Conservation (phyloP, 352 stramenopile species). For the Phytophthora pinifolia region DNA sequence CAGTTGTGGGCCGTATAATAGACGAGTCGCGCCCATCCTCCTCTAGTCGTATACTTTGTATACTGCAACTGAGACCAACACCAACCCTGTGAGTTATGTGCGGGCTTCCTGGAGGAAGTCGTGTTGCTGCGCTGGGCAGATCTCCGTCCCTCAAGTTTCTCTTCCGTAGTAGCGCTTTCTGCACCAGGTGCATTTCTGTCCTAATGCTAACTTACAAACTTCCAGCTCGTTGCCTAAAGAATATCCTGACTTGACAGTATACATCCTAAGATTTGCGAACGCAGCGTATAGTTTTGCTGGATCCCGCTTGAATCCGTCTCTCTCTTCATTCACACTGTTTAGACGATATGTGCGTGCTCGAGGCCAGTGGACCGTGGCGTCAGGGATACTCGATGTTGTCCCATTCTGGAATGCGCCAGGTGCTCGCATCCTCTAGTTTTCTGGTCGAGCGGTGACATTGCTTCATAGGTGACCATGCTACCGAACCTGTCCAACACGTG, state of each 20-base stretch:
- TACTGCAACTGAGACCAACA: too few species aligned
- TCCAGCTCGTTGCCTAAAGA: not conserved
- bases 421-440: conserved; percentile 13
- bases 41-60: conserved; percentile 4
- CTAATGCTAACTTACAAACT: too few species aligned
- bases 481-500: conserved; percentile 29
- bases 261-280: not conserved
- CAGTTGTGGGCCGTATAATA: too few species aligned
- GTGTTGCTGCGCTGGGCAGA: conserved; percentile 31
- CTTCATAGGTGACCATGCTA: conserved; percentile 20
- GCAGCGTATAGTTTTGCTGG: too few species aligned
- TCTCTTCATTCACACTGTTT: conserved; percentile 24
- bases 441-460: conserved; percentile 19
- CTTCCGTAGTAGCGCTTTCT: too few species aligned
- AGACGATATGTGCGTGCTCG: conserved; percentile 14
- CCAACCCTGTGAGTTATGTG: conserved; percentile 34
- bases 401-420: conserved; percentile 28
- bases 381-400: too few species aligned
- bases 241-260: conserved; percentile 3
- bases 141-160: conserved; percentile 24
- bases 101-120: conserved; percentile 22
- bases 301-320: conserved; percentile 4
- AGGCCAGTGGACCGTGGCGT: too few species aligned
- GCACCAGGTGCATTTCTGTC: too few species aligned
- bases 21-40: conserved; percentile 7